Conservation (phyloP, 768 basidiomycete species). For the Pisolithus sp. region DNA sequence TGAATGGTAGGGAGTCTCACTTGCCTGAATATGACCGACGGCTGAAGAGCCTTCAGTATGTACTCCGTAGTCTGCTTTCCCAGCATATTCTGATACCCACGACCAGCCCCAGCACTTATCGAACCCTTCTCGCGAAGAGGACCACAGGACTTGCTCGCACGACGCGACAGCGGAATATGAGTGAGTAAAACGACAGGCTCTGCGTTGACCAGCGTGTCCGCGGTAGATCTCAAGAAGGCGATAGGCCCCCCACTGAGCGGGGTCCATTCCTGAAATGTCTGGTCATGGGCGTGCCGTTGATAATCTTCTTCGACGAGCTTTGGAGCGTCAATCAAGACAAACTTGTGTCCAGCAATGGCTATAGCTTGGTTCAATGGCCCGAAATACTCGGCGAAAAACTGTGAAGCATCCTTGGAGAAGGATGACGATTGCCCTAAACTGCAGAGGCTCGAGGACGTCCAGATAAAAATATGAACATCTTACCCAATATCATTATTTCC, state of each 20-base stretch:
- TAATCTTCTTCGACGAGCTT: conserved; percentile 83
- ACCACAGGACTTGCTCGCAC: conserved; percentile 72
- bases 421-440: conserved; percentile 52
- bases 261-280: conserved; percentile 50
- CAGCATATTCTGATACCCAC: conserved; percentile 77
- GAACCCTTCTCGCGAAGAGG: conserved; percentile 64
- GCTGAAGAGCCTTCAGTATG: conserved; percentile 60
- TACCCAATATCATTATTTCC: conserved; percentile 82
- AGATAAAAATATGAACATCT: conserved; percentile 12
- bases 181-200: conserved; percentile 64
- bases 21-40: conserved; percentile 67
- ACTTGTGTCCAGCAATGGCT: conserved; percentile 59
- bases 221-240: conserved; percentile 49
- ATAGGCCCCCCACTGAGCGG: conserved; percentile 49
- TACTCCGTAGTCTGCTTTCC: conserved; percentile 75
- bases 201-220: conserved; percentile 10
- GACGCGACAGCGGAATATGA: conserved; percentile 80
- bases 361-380: conserved; percentile 63
- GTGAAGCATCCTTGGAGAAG: conserved; percentile 48
- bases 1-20: conserved; percentile 8
- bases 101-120: conserved; percentile 71
- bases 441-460: conserved; percentile 1
- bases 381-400: conserved; percentile 54
- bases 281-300: conserved; percentile 44
- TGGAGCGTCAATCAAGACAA: conserved; percentile 70